Base-by-base conservation (phyloP, 148 eudicot species). In the Spergularia bocconei region DNA sequence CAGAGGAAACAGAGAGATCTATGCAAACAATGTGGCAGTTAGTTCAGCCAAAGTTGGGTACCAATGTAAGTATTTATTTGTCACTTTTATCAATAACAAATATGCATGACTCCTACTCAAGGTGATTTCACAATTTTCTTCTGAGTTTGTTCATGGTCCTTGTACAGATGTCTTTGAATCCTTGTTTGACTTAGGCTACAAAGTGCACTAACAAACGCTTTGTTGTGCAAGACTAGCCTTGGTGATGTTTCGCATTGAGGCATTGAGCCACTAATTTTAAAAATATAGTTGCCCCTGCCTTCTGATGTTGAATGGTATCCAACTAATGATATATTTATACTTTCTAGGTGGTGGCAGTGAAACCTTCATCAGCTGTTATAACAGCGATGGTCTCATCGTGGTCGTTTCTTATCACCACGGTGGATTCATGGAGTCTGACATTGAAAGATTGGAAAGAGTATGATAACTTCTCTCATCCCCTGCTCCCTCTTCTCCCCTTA, bases 21-120 rank as follows among this genome's bases (percentile, higher is more conserved):
- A 90, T 95, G 99, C 96, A 92, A 79, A 74, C 87, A 48, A 89
- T 92, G 96, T 95, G 96, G 97, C 93, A 95, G 84, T 90, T 95
- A 75, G 91, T 88, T 79, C 89, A 87, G 71, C 96, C 96, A 44
- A 95, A 95, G 84, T 70, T 89, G 79, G 90, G 89, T 69, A 57
- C 89, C 72, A 95, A 95, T 82, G 99, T 95, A 87, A 48, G 97
- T 74, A 2, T 61, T 5, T n/a, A 25, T 48, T 14, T 29, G 38
- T 38, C 4, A n/a, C 44, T 52, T 52, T 23, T 16, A 44, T 44
- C 48, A 3, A 0, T 44, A 9, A 44, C 10, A 44, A 44, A 44
- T 9, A 44, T 44, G 48, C 10, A 44, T 44, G 48, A 9, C 8
- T 56, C 38, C 38, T 61, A 61, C 64, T 23, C 12, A 11, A 61